Conservation (phyloP, 768 basidiomycete genomes). For the Phaeotremella skinneri region DNA sequence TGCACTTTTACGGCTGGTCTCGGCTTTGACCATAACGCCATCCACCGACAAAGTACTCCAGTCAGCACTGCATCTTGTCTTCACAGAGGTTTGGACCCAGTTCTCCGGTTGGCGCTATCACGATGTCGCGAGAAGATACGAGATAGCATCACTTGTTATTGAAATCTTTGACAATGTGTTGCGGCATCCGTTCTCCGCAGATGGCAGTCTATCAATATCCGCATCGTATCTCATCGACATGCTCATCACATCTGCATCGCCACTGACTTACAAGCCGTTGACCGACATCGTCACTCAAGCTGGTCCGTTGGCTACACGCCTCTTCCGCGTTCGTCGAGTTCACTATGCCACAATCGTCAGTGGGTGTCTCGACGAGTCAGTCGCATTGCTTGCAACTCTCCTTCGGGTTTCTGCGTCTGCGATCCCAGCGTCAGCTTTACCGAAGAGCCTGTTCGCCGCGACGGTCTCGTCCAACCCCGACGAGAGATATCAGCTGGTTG, state of each 20-base stretch:
- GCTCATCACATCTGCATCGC: constrained; percentile 70
- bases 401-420: constrained; percentile 21
- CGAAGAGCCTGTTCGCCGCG: constrained; percentile 21
- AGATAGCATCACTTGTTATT: constrained; percentile 69
- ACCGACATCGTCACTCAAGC: constrained; percentile 68
- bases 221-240: constrained; percentile 60
- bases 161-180: constrained; percentile 68
- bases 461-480: constrained; percentile 12
- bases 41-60: constrained; percentile 61
- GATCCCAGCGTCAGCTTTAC: constrained; percentile 21
- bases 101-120: constrained; percentile 82
- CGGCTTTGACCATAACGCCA: constrained; percentile 73
- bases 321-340: constrained; percentile 52
- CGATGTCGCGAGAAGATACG: constrained; percentile 76
- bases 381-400: constrained; percentile 29
- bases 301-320: constrained; percentile 59
- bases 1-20: constrained; percentile 52
- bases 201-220: constrained; percentile 12
- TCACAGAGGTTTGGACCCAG: constrained; percentile 83
- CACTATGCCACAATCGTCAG: constrained; percentile 30
- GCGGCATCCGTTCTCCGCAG: constrained; percentile 27
- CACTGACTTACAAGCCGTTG: constrained; percentile 76
- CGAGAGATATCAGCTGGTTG: constrained; percentile 29
- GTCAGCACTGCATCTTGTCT: constrained; percentile 70
- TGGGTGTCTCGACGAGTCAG: constrained; percentile 17